These are phyloP conservation scores for Colletotrichum camelliae DNA, from an alignment of 2,329 filamentous ascomycete genomes.

Conservation along the genomic window DNA sequence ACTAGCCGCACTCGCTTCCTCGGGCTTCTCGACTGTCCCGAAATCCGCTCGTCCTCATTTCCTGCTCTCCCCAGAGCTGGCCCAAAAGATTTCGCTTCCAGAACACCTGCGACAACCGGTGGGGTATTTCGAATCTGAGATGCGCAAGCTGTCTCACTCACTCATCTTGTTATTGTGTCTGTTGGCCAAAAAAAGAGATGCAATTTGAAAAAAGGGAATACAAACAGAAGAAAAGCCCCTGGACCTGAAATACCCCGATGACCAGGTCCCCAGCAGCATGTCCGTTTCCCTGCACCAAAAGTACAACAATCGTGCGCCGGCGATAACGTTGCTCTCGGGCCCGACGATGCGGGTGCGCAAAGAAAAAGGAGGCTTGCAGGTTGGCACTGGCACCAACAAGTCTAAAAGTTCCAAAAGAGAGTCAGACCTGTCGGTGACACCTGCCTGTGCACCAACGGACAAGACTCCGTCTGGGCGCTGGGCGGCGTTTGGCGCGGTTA, in stretches of 20 bases:
- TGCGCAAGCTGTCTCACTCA: not conserved
- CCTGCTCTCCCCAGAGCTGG: not conserved
- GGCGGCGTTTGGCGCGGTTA: not conserved
- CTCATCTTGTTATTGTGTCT: not conserved
- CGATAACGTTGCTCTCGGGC: not conserved
- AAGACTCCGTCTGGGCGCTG: not conserved
- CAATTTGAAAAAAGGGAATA: not conserved
- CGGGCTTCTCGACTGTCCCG: conserved; percentile 11
- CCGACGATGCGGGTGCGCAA: not conserved
- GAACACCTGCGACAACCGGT: not conserved
- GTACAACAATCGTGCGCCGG: not conserved
- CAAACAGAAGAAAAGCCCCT: not conserved
- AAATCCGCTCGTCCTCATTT: conserved; percentile 15
- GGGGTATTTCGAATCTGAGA: not conserved
- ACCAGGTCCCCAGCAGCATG: not conserved
- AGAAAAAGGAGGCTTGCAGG: not conserved
- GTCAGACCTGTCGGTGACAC: not conserved
- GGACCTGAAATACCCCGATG: not conserved
- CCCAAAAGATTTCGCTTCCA: not conserved
- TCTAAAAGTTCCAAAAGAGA: not conserved
- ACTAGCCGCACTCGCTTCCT: conserved; percentile 9
- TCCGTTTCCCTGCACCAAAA: not conserved
- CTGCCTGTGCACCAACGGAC: not conserved
- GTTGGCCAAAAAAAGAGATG: not conserved
- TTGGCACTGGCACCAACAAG: not conserved